A percentile compares a stretch with the other conserved stretches of the same genome.
Evolutionary conservation across 2,329 filamentous ascomycete species (phyloP).

Genomic region (Passalora sequoiae): DNA sequence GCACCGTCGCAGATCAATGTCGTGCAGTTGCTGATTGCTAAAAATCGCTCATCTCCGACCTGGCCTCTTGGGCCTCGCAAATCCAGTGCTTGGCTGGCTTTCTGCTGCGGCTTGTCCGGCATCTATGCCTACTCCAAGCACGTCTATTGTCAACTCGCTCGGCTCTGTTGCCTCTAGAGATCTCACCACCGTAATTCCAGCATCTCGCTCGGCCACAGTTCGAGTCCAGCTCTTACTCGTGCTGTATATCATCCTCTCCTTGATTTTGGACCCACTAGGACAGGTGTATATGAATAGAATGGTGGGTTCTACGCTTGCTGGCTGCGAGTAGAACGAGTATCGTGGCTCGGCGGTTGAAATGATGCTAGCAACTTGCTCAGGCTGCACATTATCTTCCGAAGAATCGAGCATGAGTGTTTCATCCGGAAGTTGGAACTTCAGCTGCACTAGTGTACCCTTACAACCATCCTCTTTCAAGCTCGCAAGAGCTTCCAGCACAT

Average conservation of each 20-base stretch:
- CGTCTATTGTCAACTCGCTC: slow-evolving; percentile 63
- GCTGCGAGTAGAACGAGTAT: slow-evolving; percentile 71
- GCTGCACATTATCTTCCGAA: slow-evolving; percentile 48
- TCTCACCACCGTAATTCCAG: slow-evolving; percentile 63
- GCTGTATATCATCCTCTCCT: slow-evolving; percentile 80
- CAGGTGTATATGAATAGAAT: slow-evolving; percentile 81
- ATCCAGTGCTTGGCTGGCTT: slow-evolving; percentile 60
- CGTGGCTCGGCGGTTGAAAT: slow-evolving; percentile 67
- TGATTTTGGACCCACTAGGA: slow-evolving; percentile 66
- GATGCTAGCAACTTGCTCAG: slow-evolving; percentile 52
- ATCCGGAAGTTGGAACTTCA: slow-evolving; percentile 49
- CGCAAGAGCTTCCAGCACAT: slow-evolving; percentile 60
- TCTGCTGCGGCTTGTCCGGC: slow-evolving; percentile 57
- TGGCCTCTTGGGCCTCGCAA: slow-evolving; percentile 74
- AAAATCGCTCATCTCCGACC: slow-evolving; percentile 55
- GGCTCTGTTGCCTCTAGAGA: slow-evolving; percentile 62
- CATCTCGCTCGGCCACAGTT: slow-evolving; percentile 63
- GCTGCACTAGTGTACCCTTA: slow-evolving; percentile 22
- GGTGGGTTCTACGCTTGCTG: slow-evolving; percentile 50
- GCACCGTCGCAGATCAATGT: too few species aligned
- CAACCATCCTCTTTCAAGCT: slow-evolving; percentile 48
- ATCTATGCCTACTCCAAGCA: slow-evolving; percentile 39
- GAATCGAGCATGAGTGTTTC: slow-evolving; percentile 66
- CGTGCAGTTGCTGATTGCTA: background rate
- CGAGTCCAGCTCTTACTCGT: slow-evolving; percentile 48